Conservation (phyloP, 805 yeast species). For the Candida xyloterini region DNA sequence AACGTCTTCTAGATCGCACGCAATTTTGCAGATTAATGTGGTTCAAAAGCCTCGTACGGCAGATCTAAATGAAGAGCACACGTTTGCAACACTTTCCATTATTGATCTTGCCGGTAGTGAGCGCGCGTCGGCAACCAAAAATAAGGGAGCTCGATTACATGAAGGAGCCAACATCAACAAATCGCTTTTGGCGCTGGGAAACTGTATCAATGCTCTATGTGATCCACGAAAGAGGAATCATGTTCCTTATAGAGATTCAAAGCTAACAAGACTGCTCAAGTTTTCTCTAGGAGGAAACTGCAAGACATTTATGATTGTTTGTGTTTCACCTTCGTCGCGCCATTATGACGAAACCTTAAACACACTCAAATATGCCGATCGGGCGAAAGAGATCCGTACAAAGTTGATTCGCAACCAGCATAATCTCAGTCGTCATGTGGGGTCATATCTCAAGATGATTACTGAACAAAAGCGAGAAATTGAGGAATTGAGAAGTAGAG, state of each 20-base stretch:
- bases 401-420: constrained; percentile 71
- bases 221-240: constrained; percentile 65
- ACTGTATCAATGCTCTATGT: constrained; percentile 90
- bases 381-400: constrained; percentile 89
- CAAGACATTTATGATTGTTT: constrained; percentile 93
- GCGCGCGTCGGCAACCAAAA: constrained; percentile 85
- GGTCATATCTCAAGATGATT: constrained; percentile 79
- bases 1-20: constrained; percentile 89
- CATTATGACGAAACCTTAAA: constrained; percentile 94
- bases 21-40: constrained; percentile 81
- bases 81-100: constrained; percentile 76
- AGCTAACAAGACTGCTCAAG: constrained; percentile 79
- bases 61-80: constrained; percentile 62
- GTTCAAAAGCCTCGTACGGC: constrained; percentile 55
- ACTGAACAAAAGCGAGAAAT: constrained; percentile 77
- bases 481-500: constrained; percentile 60
- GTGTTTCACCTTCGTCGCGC: constrained; percentile 79
- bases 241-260: constrained; percentile 89
- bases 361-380: constrained; percentile 84
- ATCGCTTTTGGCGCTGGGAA: constrained; percentile 85
- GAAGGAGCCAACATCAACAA: constrained; percentile 95
- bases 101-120: constrained; percentile 96
- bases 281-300: constrained; percentile 93
- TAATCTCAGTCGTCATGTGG: constrained; percentile 76
- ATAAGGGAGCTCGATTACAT: constrained; percentile 72